Base-by-base conservation (phyloP, 1,139 yeast genomes). In the Suhomyces taliae region DNA sequence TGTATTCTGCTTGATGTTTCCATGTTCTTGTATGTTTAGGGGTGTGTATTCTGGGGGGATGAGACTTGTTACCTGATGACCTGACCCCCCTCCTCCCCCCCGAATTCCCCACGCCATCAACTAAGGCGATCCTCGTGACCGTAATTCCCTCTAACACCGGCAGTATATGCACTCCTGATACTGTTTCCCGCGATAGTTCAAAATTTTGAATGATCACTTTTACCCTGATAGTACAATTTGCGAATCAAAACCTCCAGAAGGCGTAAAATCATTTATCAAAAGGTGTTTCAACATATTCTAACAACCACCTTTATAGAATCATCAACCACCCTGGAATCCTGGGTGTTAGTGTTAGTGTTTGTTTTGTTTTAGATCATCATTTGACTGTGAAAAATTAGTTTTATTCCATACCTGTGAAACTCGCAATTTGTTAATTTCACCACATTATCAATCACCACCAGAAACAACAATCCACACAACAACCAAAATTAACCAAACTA, bases 191-290 rank as follows among this genome's bases (percentile, higher is more conserved):
- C 39, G 45, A 37, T 37, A 36, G 29, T 41, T 45, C 38, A 39
- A 39, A 47, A 47, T 33, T 47, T 47, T 47, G 50, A 47, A 45
- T 47, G 50, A 47, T 47, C 50, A 47, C 41, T 47, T 47, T 47
- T 44, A 41, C 31, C 38, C 33, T 32, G 40, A 36, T 38, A 27
- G 40, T 41, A 26, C n/a, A 26, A 24, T 32, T 40, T 40, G 43
- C 43, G 38, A 40, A 37, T 15, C n/a, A 9, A 19, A 24, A 40
- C 32, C 39, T 34, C 32, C 29, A 37, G 12, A 31, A 5, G 34
- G 34, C 34, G 19, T 14, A n/a, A 8, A 27, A 29, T 11, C 32
- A 29, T 19, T 14, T 19, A 19, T 19, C 24, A 19, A 19, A 19
- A 19, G 24, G 24, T 19, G 24, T 19, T 19, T 19, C 24, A 19